These are phyloP conservation scores for Mycena belliarum DNA, from an alignment of 768 basidiomycete genomes.

Conservation along the genomic window DNA sequence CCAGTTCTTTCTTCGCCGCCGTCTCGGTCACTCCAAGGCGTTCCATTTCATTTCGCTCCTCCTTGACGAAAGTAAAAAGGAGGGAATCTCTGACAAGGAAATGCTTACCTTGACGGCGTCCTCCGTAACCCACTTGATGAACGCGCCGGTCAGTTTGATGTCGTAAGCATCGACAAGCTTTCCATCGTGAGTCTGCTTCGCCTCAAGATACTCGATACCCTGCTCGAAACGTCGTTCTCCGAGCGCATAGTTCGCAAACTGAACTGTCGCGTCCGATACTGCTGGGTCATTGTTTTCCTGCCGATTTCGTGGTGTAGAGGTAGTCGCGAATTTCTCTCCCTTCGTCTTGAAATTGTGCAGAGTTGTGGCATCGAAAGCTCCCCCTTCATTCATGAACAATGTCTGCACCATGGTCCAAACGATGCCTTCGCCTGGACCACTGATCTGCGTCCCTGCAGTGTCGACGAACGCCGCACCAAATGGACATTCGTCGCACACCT, in stretches of 20 bases:
- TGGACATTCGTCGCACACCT: constrained; percentile 21
- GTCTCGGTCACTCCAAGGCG: constrained; percentile 17
- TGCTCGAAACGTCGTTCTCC: constrained; percentile 23
- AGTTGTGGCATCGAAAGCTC: constrained; percentile 14
- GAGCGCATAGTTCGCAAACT: constrained; percentile 23
- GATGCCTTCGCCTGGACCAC: constrained; percentile 23
- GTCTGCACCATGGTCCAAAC: constrained; percentile 25
- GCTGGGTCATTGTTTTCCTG: neutral
- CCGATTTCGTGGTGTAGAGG: neutral
- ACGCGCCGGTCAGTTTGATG: constrained; percentile 19
- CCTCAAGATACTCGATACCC: constrained; percentile 24
- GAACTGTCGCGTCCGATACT: neutral
- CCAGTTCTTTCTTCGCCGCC: constrained; percentile 19
- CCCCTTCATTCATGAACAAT: constrained; percentile 7
- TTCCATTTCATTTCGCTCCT: constrained; percentile 25
- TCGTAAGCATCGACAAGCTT: constrained; percentile 2
- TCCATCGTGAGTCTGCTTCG: constrained; percentile 18
- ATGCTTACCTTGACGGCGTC: no score
- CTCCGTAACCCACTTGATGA: constrained; percentile 23
- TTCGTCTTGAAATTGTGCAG: constrained; percentile 27
- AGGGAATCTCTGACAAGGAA: no score
- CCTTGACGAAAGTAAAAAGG: no score
- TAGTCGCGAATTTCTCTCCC: constrained; percentile 17
- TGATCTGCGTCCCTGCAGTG: constrained; percentile 8
- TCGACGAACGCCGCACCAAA: constrained; percentile 21